Conservation (phyloP, 805 yeast genomes). For the Starmerella stigmatis region DNA sequence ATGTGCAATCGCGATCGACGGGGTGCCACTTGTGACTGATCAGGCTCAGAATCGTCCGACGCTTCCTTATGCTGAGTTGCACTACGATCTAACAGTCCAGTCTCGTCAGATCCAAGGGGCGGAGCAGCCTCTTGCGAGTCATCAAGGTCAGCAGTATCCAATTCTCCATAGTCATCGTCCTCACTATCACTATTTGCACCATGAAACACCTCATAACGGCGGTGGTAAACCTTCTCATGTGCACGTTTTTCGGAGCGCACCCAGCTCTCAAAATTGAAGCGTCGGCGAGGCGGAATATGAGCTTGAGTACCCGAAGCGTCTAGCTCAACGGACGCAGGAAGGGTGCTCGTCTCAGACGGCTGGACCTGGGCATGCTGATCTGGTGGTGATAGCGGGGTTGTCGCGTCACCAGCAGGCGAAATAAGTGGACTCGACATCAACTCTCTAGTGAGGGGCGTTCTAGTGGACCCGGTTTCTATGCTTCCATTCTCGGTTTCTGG, state of each 20-base stretch:
- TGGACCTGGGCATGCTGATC: no score
- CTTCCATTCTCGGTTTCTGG: no score
- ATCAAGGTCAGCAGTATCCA: not conserved
- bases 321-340: no score
- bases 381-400: no score
- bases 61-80: not conserved
- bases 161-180: constrained; percentile 18
- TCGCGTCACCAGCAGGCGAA: no score
- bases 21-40: not conserved
- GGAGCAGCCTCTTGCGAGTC: not conserved
- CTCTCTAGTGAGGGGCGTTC: no score
- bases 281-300: constrained; percentile 8
- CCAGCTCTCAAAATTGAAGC: constrained; percentile 17
- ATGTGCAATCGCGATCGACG: not conserved
- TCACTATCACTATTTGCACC: constrained; percentile 22
- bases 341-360: no score
- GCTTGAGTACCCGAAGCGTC: no score
- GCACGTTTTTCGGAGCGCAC: constrained; percentile 14
- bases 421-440: no score
- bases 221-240: constrained; percentile 16
- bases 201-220: constrained; percentile 11
- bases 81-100: no score
- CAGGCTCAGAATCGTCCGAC: not conserved
- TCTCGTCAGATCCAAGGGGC: not conserved
- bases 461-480: no score